Evolutionary conservation across 225 moss, liverwort and hornwort genomes (phyloP), one percentile per base, ranked within the genome.

Genomic region (Pseudisothecium myosuroides): DNA sequence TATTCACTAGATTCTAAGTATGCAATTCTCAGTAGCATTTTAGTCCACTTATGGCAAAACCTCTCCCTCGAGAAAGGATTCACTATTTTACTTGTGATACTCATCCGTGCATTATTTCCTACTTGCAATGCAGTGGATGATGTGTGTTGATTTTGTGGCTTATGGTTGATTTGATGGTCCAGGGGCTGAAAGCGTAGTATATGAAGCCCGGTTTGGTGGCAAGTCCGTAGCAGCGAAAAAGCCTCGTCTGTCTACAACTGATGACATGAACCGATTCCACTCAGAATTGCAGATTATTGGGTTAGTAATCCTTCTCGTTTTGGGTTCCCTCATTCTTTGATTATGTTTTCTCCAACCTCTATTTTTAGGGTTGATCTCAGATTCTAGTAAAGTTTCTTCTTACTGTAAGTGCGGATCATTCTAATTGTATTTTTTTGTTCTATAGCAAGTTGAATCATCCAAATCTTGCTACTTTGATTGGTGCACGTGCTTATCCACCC

Each of bases 131-230:
- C 78, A 56, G 82, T 82, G 63, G 85, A 82, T 54, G 37, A 43
- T 72, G 17, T 79, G 82, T 31, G 61, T 56, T 81, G 67, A 19
- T 52, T 77, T 29, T 87, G 85, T 86, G 89, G 54, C 28, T 36
- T 85, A 61, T 66, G 59, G 81, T 58, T 81, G 73, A 80, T 68
- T 88, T 88, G 75, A 56, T 89, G 68, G 36, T 86, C 54, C 94
- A 95, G 95, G 95, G 83, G 62, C 95, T 81, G 95, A 95, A 85
- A 94, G 95, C 41, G 91, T 94, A 72, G 95, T 95, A 28, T 95
- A 91, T 82, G 92, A 94, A 84, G 94, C 95, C 39, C 91, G 87
- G 19, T 89, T 90, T 43, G 84, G 58, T 74, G 94, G 94, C 88
- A 89, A 91, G 67, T 84, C 91, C 47, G 95, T 95, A 39, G 95